A percentile compares a stretch with the other conserved stretches of the same genome.
These are phyloP conservation scores for Cinnamomum micranthum DNA, from an alignment of 164 flowering plant species.

Conservation along the genomic window DNA sequence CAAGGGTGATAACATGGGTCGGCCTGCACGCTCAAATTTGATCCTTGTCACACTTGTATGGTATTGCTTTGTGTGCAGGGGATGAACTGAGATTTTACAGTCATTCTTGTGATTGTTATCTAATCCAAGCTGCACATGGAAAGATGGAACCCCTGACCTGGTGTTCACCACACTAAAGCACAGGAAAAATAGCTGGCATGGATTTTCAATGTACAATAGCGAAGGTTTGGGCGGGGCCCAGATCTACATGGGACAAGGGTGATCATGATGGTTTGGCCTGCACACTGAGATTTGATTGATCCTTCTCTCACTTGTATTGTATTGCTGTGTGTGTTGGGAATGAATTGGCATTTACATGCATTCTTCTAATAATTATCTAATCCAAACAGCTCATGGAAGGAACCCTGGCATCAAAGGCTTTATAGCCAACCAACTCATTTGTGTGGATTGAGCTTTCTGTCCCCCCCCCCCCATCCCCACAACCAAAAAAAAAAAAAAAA, in stretches of 20 bases:
- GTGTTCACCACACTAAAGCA: neutral
- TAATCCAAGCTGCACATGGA: too few relatives aligned
- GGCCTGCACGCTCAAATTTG: neutral
- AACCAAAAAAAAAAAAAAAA: too few relatives aligned
- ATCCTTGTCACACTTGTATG: too few relatives aligned
- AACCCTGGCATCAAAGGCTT: too few relatives aligned
- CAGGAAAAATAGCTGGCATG: slow-evolving; percentile 1
- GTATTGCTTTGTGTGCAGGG: neutral
- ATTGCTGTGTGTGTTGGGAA: neutral
- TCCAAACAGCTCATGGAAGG: too few relatives aligned
- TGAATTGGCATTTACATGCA: neutral
- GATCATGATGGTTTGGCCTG: neutral
- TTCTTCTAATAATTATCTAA: too few relatives aligned
- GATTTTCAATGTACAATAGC: neutral
- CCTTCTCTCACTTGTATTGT: neutral
- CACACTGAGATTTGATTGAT: neutral
- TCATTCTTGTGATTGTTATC: too few relatives aligned
- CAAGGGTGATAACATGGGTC: neutral
- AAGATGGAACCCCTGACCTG: too few relatives aligned
- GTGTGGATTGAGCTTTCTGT: too few relatives aligned
- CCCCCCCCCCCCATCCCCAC: too few relatives aligned
- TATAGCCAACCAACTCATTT: too few relatives aligned
- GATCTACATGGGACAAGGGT: neutral
- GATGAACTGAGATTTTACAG: too few relatives aligned
- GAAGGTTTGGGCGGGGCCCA: neutral